These are phyloP conservation scores for Saitozyma podzolica DNA, from an alignment of 768 basidiomycete species.

Conservation along the genomic window DNA sequence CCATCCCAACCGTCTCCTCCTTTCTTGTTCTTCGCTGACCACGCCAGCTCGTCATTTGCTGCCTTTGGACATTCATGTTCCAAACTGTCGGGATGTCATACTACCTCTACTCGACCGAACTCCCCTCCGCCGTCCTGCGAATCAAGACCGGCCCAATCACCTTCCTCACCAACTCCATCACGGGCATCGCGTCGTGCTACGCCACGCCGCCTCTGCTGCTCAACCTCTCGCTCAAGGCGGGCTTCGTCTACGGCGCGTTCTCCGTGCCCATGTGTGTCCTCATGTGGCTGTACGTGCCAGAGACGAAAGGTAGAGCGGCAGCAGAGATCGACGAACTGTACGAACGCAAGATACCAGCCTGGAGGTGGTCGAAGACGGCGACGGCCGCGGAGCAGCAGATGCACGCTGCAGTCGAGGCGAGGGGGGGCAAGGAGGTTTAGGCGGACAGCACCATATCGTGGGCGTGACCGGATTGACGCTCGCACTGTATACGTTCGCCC, in stretches of 20 bases:
- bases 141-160: constrained; percentile 16
- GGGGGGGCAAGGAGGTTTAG: too few relatives aligned
- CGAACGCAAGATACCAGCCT: constrained; percentile 19
- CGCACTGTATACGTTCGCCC: too few relatives aligned
- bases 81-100: constrained; percentile 16
- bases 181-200: constrained; percentile 17
- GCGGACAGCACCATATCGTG: too few relatives aligned
- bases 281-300: constrained; percentile 18
- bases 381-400: constrained; percentile 12
- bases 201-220: constrained; percentile 16
- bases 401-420: constrained; percentile 2
- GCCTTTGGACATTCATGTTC: constrained; percentile 17
- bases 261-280: constrained; percentile 15
- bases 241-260: constrained; percentile 16
- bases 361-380: constrained; percentile 14
- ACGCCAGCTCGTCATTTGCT: constrained; percentile 9
- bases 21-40: background rate
- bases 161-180: constrained; percentile 16
- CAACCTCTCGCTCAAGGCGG: constrained; percentile 7
- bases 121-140: constrained; percentile 15
- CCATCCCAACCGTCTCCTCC: background rate
- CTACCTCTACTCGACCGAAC: constrained; percentile 17
- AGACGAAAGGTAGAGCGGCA: constrained; percentile 13
- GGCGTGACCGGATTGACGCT: too few relatives aligned
- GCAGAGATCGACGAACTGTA: constrained; percentile 27